phyloP scores from a whole-genome alignment of 192 early-diverging fungal species.

The Lobulomyces angularis region DNA sequence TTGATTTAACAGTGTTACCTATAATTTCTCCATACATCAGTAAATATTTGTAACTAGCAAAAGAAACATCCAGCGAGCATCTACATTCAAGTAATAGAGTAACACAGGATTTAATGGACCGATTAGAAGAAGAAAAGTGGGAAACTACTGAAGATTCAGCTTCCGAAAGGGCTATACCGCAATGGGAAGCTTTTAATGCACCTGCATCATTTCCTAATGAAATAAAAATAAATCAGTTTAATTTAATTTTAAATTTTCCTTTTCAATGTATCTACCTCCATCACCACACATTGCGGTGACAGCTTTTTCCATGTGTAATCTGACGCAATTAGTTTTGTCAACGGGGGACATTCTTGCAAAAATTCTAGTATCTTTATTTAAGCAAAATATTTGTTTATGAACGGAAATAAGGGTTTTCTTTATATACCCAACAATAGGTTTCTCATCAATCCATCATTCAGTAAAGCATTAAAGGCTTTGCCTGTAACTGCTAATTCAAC shows the following conservation, averaged over 20 bases:
- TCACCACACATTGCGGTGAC: conserved; percentile 82
- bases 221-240: neutral
- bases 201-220: conserved; percentile 81
- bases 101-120: conserved; percentile 55
- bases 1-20: too few species aligned
- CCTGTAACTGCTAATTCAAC: conserved; percentile 65
- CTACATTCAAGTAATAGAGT: conserved; percentile 62
- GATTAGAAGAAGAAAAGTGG: conserved; percentile 58
- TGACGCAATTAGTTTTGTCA: conserved; percentile 62
- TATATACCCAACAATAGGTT: conserved; percentile 29
- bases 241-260: too few species aligned
- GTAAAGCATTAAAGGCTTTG: conserved; percentile 47
- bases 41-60: conserved; percentile 67
- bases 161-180: conserved; percentile 68
- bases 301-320: conserved; percentile 62
- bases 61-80: conserved; percentile 57
- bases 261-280: conserved; percentile 33
- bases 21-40: conserved; percentile 18
- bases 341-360: conserved; percentile 72
- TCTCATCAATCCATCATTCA: conserved; percentile 24
- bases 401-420: neutral
- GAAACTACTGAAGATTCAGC: conserved; percentile 73
- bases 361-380: conserved; percentile 45
- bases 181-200: conserved; percentile 67
- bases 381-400: neutral